These are phyloP conservation scores for Aspergillus vadensis DNA, from an alignment of 2,329 filamentous ascomycete species.

Conservation along the genomic window DNA sequence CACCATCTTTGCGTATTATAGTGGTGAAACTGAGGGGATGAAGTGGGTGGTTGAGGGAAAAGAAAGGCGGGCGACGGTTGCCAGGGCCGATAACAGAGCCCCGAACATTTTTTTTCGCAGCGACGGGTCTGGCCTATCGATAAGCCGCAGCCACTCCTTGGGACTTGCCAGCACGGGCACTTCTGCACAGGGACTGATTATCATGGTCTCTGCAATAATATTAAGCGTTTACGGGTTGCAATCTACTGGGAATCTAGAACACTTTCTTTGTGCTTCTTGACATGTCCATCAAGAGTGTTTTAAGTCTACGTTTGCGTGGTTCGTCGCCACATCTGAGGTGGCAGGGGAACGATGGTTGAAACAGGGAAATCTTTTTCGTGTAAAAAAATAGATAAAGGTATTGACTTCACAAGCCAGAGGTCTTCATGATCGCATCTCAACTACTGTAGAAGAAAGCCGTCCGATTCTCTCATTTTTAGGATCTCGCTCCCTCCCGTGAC, in stretches of 20 bases:
- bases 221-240: no score
- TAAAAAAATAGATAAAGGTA: slow-evolving; percentile 28
- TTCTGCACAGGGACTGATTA: not conserved
- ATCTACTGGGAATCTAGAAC: no score
- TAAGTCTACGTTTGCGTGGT: not conserved
- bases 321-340: not conserved
- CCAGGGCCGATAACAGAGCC: slow-evolving; percentile 14
- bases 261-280: not conserved
- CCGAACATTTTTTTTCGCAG: slow-evolving; percentile 34
- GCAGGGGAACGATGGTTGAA: not conserved
- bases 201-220: not conserved
- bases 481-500: slow-evolving; percentile 40
- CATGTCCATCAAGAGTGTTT: not conserved
- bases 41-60: slow-evolving; percentile 66
- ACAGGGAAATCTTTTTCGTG: slow-evolving; percentile 25
- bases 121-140: slow-evolving; percentile 31
- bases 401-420: slow-evolving; percentile 26
- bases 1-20: slow-evolving; percentile 57
- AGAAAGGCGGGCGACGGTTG: slow-evolving; percentile 59
- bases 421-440: slow-evolving; percentile 47
- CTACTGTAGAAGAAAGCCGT: slow-evolving; percentile 45
- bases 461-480: slow-evolving; percentile 41
- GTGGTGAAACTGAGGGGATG: slow-evolving; percentile 56
- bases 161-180: not conserved
- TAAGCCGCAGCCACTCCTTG: slow-evolving; percentile 28